Conservation (phyloP, 169 alveolate species). For the Plasmodium cynomolgi region DNA sequence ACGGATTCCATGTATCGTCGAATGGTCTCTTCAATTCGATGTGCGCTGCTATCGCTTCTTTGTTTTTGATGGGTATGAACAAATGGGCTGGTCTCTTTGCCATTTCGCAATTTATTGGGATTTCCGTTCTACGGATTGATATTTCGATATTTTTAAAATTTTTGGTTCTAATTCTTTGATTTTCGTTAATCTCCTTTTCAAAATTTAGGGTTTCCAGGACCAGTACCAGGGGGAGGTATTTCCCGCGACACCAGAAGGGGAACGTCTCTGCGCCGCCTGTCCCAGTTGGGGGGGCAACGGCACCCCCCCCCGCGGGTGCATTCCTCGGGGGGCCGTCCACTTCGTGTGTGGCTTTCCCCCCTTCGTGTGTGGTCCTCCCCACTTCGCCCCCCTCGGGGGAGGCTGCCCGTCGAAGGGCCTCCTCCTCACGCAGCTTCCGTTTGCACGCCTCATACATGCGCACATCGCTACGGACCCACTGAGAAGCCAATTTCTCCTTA, state of each 20-base stretch:
- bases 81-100: slow-evolving; percentile 82
- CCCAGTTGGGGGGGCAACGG: background rate
- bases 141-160: slow-evolving; percentile 47
- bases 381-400: background rate
- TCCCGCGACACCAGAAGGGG: slow-evolving; percentile 65
- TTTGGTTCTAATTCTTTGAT: slow-evolving; percentile 39
- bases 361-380: background rate
- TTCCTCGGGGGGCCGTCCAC: background rate
- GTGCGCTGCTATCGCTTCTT: slow-evolving; percentile 80
- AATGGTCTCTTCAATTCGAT: slow-evolving; percentile 82
- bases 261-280: background rate
- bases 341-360: background rate
- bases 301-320: background rate
- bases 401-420: background rate
- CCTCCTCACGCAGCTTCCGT: background rate
- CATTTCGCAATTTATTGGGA: slow-evolving; percentile 80
- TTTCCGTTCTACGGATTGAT: slow-evolving; percentile 21
- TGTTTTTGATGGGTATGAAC: slow-evolving; percentile 80
- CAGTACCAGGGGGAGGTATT: slow-evolving; percentile 43
- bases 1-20: slow-evolving; percentile 83
- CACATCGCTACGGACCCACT: slow-evolving; percentile 24
- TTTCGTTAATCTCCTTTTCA: slow-evolving; percentile 47
- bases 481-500: slow-evolving; percentile 6
- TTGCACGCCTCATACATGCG: slow-evolving; percentile 31
- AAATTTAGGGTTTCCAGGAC: slow-evolving; percentile 34